A percentile compares a stretch with the other conserved stretches of the same genome.
phyloP scores from a whole-genome alignment of 768 basidiomycete genomes.

The Russula lepida region DNA sequence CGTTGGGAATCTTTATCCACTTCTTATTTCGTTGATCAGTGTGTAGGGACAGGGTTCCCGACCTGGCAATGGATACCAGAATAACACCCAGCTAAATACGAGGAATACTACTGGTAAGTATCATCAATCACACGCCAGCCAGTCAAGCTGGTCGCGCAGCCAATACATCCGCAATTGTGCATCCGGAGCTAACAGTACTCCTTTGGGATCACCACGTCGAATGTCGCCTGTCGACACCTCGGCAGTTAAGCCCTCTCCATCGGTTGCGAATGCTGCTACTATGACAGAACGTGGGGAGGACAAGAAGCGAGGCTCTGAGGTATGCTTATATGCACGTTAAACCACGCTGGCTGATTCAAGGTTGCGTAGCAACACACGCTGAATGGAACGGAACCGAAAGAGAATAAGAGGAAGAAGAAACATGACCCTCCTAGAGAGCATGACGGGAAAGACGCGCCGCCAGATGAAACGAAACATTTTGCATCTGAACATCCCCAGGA shows the following conservation, averaged over 20 bases:
- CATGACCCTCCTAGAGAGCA: slow-evolving; percentile 23
- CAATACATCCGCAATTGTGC: slow-evolving; percentile 20
- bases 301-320: slow-evolving; percentile 1
- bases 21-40: slow-evolving; percentile 9
- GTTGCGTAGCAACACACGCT: not conserved
- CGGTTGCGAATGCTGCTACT: not conserved
- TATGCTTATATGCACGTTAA: not conserved
- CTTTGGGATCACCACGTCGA: slow-evolving; percentile 53
- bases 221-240: slow-evolving; percentile 37
- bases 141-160: slow-evolving; percentile 12
- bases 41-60: not conserved
- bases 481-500: not conserved
- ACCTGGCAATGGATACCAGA: slow-evolving; percentile 1
- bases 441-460: slow-evolving; percentile 2
- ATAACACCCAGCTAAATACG: slow-evolving; percentile 5
- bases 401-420: slow-evolving; percentile 31
- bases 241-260: slow-evolving; percentile 17
- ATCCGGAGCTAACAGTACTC: slow-evolving; percentile 66
- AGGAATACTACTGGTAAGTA: slow-evolving; percentile 22
- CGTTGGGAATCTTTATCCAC: slow-evolving; percentile 11
- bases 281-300: not conserved
- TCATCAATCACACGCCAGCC: slow-evolving; percentile 1
- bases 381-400: slow-evolving; percentile 13
- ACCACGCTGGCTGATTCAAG: not conserved
- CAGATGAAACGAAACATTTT: not conserved